Conservation (phyloP, 139 green algal species). For the Astrephomene gubernaculifera region DNA sequence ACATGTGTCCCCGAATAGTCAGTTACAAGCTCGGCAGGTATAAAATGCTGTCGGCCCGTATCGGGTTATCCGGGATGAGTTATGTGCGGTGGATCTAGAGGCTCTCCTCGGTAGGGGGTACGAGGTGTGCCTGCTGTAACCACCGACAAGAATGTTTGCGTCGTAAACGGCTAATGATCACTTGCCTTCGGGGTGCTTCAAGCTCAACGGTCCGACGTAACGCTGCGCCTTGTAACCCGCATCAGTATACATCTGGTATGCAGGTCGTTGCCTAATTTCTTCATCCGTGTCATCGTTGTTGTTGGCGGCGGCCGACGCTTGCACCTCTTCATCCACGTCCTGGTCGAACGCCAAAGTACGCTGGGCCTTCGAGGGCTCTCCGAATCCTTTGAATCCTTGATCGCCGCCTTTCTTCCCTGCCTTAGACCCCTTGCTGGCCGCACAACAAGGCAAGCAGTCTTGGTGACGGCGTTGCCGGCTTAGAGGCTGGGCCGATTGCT, state of each 20-base stretch:
- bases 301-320: neutral
- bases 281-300: neutral
- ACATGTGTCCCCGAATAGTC: slow-evolving; percentile 20
- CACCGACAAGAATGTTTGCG: neutral
- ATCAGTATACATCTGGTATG: slow-evolving; percentile 51
- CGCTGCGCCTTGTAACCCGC: slow-evolving; percentile 44
- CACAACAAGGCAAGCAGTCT: neutral
- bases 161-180: neutral
- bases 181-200: neutral
- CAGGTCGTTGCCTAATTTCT: slow-evolving; percentile 4
- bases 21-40: slow-evolving; percentile 17
- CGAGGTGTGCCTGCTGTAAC: slow-evolving; percentile 39
- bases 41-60: slow-evolving; percentile 23
- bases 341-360: neutral
- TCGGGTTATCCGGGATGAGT: slow-evolving; percentile 12
- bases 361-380: neutral
- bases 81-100: slow-evolving; percentile 41
- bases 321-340: neutral
- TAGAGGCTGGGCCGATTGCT: neutral
- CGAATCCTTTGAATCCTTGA: slow-evolving; percentile 42
- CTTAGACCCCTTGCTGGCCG: neutral
- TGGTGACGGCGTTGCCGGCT: neutral
- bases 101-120: neutral
- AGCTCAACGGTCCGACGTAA: slow-evolving; percentile 17
- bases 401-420: neutral